Evolutionary conservation across 768 basidiomycete species (phyloP).

Genomic region (Kwoniella dejecticola): DNA sequence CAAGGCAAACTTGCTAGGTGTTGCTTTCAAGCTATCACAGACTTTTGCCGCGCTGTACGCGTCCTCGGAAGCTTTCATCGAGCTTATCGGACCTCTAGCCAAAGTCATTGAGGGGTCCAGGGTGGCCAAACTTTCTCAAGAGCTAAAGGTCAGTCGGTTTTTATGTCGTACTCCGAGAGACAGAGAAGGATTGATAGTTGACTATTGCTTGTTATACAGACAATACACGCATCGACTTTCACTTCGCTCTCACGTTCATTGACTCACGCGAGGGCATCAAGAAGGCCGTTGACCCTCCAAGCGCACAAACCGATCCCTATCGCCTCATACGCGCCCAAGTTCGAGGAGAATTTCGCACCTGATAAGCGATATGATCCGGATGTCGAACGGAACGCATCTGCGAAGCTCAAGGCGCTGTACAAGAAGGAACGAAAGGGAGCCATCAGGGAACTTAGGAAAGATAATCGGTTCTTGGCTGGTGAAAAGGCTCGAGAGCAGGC

Average conservation of each 20-base stretch:
- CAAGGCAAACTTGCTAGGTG: slow-evolving; percentile 71
- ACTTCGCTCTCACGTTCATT: slow-evolving; percentile 67
- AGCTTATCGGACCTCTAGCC: slow-evolving; percentile 73
- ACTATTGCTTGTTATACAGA: slow-evolving; percentile 56
- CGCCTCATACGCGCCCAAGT: slow-evolving; percentile 88
- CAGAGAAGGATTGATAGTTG: background rate
- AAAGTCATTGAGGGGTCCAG: slow-evolving; percentile 65
- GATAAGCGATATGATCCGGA: slow-evolving; percentile 76
- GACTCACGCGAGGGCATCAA: slow-evolving; percentile 70
- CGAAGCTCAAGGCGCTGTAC: slow-evolving; percentile 82
- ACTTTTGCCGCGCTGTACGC: slow-evolving; percentile 79
- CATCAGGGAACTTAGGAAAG: slow-evolving; percentile 92
- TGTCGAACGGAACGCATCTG: slow-evolving; percentile 79
- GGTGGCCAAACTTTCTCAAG: slow-evolving; percentile 58
- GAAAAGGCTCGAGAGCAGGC: slow-evolving; percentile 81
- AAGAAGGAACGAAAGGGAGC: slow-evolving; percentile 97
- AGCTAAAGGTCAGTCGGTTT: slow-evolving; percentile 62
- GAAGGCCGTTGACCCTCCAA: slow-evolving; percentile 79
- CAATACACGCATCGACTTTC: slow-evolving; percentile 58
- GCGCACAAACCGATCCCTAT: slow-evolving; percentile 96
- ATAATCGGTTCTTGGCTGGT: slow-evolving; percentile 84
- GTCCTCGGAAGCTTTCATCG: slow-evolving; percentile 70
- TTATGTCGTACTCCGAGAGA: background rate
- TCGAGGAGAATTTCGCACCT: slow-evolving; percentile 63
- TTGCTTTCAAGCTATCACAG: slow-evolving; percentile 68